Base-by-base conservation (phyloP, 768 basidiomycete species). In the Termitomyces sp. region DNA sequence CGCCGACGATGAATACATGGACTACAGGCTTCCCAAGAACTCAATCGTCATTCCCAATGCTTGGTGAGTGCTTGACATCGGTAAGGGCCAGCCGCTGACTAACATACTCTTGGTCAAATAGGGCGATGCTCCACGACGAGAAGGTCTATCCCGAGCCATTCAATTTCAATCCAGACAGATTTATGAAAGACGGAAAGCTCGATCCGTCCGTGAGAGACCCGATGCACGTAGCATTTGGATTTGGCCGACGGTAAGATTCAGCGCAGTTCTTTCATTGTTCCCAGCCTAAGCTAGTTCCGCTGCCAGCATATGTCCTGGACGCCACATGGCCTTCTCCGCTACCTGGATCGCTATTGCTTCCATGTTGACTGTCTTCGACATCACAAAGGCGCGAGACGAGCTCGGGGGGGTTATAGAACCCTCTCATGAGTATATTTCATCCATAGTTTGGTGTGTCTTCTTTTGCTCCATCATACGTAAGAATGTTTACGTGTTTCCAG, bases 121-220 rank as follows among this genome's bases (percentile, higher is more conserved):
- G 75, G 76, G 68, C 69, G 6, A 72, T 77, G 31, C 58, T 69
- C 5, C 69, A 66, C 43, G 64, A 77, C 27, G 66, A 69, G 56
- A 55, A 59, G 8, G 59, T 62, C 24, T 77, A 75, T 56, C 67
- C 70, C 4, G 62, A 72, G 1, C 71, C 74, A 9, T 56, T 64
- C 1, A 37, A 14, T 6, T 76, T 76, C 61, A 60, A 65, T 14
- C 76, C 76, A 7, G 76, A 72, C 16, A 64, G 75, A 10, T 77
- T 73, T 55, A 46, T 71, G 64, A 60, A 74, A 62, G 51, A 69
- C 51, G 32, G 62, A 14, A 64, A 66, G 22, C 27, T 61, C 27
- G 52, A 64, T 29, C 58, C 49, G 5, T 52, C 53, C 22, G 57
- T 65, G 27, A 52, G 56, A n/a, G 66, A 70, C 36, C 43, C 53